phyloP scores from a whole-genome alignment of 306 rosid genomes.

The Cicer arietinum region DNA sequence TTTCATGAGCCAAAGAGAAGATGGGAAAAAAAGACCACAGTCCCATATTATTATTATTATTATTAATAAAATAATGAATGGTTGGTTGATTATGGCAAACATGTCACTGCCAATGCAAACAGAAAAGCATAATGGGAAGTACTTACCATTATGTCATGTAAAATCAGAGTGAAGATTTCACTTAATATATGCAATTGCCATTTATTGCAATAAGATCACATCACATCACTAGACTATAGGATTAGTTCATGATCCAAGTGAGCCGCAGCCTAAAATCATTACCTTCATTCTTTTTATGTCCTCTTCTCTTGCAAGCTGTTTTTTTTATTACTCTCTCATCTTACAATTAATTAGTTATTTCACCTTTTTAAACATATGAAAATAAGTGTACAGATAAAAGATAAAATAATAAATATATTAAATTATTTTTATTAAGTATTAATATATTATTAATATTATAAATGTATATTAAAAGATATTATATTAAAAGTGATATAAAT shows the following conservation, averaged over 20 bases:
- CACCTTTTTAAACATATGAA: too few relatives aligned
- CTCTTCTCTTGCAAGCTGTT: constrained; percentile 39
- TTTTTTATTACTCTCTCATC: not conserved
- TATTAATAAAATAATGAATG: not conserved
- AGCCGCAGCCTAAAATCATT: constrained; percentile 34
- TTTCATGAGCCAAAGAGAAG: not conserved
- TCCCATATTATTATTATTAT: constrained; percentile 1
- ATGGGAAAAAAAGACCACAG: constrained; percentile 15
- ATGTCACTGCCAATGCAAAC: constrained; percentile 26
- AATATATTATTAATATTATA: too few relatives aligned
- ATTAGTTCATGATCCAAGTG: constrained; percentile 36
- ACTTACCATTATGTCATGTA: constrained; percentile 19
- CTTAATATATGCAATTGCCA: constrained; percentile 16
- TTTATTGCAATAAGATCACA: constrained; percentile 35
- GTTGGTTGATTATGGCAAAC: constrained; percentile 36
- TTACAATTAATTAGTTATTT: too few relatives aligned
- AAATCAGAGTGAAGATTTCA: not conserved
- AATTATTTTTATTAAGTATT: too few relatives aligned
- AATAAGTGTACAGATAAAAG: too few relatives aligned
- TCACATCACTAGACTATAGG: constrained; percentile 37
- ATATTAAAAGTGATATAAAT: too few relatives aligned
- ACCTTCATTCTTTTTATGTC: constrained; percentile 8
- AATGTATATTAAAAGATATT: too few relatives aligned
- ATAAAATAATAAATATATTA: too few relatives aligned
- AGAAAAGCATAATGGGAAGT: constrained; percentile 43